Evolutionary conservation across 257 asterid species (phyloP), one percentile per base, ranked within the genome.

Genomic region (Cruciata laevipes): DNA sequence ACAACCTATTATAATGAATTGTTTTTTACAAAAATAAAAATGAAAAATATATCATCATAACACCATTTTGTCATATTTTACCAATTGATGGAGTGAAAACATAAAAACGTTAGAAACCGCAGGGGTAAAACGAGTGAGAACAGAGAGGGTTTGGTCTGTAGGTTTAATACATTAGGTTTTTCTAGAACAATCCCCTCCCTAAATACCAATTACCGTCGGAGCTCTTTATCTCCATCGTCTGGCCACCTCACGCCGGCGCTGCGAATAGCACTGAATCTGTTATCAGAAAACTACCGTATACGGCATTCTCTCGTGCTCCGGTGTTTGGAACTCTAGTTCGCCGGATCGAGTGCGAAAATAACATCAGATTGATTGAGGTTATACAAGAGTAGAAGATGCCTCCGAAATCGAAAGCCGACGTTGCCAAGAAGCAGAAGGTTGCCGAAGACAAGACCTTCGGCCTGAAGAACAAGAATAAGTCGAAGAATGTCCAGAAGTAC

Each of bases 381-480:
- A 72, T 49, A 74, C 70, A 73, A 75, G 40, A 73, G 66, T 69
- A 40, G 33, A 68, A 76, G 74, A 90, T 90, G 98, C 97, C 97
- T 73, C 97, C 97, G 18, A 90, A 83, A 82, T 76, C 96, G 67
- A 94, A 94, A 82, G 80, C 87, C 59, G 96, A 88, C 77, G 3
- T 83, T 68, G 91, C 96, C 75, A 90, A 94, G 88, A 93, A 93
- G 89, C 97, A 90, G 86, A 93, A 90, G 81, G 14, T 80, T 44
- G 80, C 85, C 16, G 99, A 94, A 83, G 99, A 90, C 95, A 94
- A 94, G 80, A 94, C 99, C 3, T 94, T 94, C 74, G 99, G 99
- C 72, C 86, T 94, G 73, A 94, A 94, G 90, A 94, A 94, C 61
- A 94, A 94, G 67, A 94, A 87, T 78, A 94, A 94, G 89, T 86